A percentile compares a stretch with the other conserved stretches of the same genome.
These are phyloP conservation scores for Dryadomyces sulphureus DNA, from an alignment of 2,329 filamentous ascomycete species.

Conservation along the genomic window DNA sequence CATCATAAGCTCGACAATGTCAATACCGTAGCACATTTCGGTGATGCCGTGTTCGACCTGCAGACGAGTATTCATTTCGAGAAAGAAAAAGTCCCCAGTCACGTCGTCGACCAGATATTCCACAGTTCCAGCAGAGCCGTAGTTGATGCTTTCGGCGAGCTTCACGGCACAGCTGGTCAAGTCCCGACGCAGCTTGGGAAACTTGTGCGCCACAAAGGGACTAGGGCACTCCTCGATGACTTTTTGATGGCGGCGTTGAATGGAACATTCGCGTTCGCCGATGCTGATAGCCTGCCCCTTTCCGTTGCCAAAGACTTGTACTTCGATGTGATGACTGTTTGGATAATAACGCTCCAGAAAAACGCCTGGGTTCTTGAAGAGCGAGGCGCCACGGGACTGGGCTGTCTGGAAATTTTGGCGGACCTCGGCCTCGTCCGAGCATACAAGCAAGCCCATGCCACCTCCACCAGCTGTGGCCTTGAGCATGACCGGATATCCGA, in stretches of 20 bases:
- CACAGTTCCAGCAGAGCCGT: slow-evolving; percentile 20
- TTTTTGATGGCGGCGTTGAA: slow-evolving; percentile 55
- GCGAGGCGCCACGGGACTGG: slow-evolving; percentile 35
- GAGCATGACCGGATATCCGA: slow-evolving; percentile 31
- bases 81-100: slow-evolving; percentile 64
- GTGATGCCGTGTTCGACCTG: slow-evolving; percentile 79
- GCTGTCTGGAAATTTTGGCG: slow-evolving; percentile 20
- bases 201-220: slow-evolving; percentile 32
- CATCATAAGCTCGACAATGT: slow-evolving; percentile 46
- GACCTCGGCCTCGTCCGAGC: slow-evolving; percentile 32
- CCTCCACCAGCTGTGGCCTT: slow-evolving; percentile 50
- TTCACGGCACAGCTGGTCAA: slow-evolving; percentile 9
- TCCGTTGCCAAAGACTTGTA: slow-evolving; percentile 52
- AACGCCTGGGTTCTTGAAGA: slow-evolving; percentile 47
- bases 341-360: slow-evolving; percentile 51
- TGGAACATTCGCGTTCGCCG: slow-evolving; percentile 52
- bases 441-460: slow-evolving; percentile 36
- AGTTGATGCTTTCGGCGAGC: slow-evolving; percentile 11
- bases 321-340: slow-evolving; percentile 48
- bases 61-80: slow-evolving; percentile 72
- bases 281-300: slow-evolving; percentile 40
- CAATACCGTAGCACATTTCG: slow-evolving; percentile 60
- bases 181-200: slow-evolving; percentile 17
- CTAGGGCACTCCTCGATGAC: slow-evolving; percentile 57
- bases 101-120: slow-evolving; percentile 76